Base-by-base conservation (phyloP, 441 rosid genomes). In the Corymbia citriodora region DNA sequence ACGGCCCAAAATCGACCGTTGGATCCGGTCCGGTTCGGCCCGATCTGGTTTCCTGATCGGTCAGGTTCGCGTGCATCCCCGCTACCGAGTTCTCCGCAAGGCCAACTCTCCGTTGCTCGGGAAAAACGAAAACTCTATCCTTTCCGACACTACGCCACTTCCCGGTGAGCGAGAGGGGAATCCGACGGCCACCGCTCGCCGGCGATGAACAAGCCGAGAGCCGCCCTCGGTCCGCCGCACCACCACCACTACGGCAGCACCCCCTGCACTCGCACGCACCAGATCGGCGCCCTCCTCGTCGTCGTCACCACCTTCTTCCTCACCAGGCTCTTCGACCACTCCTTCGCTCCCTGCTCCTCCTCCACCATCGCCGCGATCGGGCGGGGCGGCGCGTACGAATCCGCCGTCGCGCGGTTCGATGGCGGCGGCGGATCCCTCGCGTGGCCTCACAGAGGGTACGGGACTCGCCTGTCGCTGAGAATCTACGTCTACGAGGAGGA, bases 401-500 rank as follows among this genome's bases (percentile, higher is more conserved):
- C 79, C 50, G 88, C 81, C 92, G 72, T 87, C 91, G 85, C 52
- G 1, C 93, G 33, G 3, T 88, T 90, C 31, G 36, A 18, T 14
- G 40, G 92, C 89, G 82, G 55, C 87, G 94, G 90, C n/a, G 95
- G 95, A 31, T 90, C 95, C 50, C 87, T 94, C 55, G 87, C 59
- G 83, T 97, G 99, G 98, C 98, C 98, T 52, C 90, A 92, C 70
- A 90, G 94, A 90, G 99, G 99, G 12, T 96, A 96, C 90, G 99
- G 99, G 4, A 89, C 95, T 65, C 93, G 89, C 87, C 94, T 96
- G 88, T 94, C 95, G 90, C 93, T 98, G 90, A 98, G 95, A 94
- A 95, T 98, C 94, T 97, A 97, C 91, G 95, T 98, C 87, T 98
- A 97, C 89, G 97, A 96, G 13, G 99, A 97, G 92, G 91, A 91